Evolutionary conservation across 192 early-diverging fungal genomes (phyloP), one percentile per base, ranked within the genome.

Genomic region (Allomyces javanicus): DNA sequence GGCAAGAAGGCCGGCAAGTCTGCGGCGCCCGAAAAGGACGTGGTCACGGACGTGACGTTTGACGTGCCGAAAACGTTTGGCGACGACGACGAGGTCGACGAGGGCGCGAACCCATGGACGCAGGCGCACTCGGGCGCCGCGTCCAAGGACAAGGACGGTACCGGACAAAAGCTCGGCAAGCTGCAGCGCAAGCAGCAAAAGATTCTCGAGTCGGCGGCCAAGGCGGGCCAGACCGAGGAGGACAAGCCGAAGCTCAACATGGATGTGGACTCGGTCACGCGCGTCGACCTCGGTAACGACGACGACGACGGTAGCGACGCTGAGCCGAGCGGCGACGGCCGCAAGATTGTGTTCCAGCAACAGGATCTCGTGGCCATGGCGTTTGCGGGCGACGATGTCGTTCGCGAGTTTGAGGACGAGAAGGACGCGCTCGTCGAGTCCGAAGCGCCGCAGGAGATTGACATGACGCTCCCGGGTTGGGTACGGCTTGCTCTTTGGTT

Each of bases 391-490:
- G 94, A 98, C 68, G 85, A 94, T 67, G 85, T 96, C 23, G 83
- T 89, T 4, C 85, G 77, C 10, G 91, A 96, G 67, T 98, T 98
- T 76, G 89, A 90, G 63, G 80, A 83, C 3, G 94, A 96, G 68
- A 95, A 96, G 75, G 70, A 76, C 61, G 76, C 67, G 5, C 70
- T 77, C 9, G 82, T 86, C 62, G 86, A 86, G 24, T 79, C 84
- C 17, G 92, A 95, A 44, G 81, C 75, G 17, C 86, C 87, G 33
- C 85, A 91, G 73, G 85, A 87, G 40, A 78, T 86, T 63, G 90
- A 92, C 67, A 63, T 89, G 64, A 89, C 87, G 10, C 76, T 98
- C 67, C 96, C 96, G 12, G 96, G 96, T 65, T 98, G 96, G 95
- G 76, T 72, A 61, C 14, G 22, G 21, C 7, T 25, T 63, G 62